Base-by-base conservation (phyloP, 2,329 filamentous ascomycete genomes). In the Leptographium wingfieldii region DNA sequence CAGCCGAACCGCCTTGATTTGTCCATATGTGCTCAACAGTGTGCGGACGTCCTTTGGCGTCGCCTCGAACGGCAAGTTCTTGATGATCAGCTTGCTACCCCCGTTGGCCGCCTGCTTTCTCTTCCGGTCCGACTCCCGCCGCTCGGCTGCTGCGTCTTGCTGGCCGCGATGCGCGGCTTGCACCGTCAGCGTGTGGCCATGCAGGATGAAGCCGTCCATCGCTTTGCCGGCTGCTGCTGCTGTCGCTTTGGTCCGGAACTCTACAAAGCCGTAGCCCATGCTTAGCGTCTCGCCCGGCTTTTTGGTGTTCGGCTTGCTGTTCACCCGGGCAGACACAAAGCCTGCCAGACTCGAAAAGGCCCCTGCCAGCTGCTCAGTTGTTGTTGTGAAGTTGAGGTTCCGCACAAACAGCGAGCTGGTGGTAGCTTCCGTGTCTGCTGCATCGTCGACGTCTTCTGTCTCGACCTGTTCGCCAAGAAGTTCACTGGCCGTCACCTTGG, bases 191-290 rank as follows among this genome's bases (percentile, higher is more conserved):
- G 88, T 86, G 73, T 99, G 91, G 25, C 85, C 87, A 64, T 96
- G 90, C n/a, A 99, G 81, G 48, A 84, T 84, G 71, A 89, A 84
- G 12, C 91, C 90, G 71, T 97, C 85, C 90, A 97, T 94, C n/a
- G 85, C 83, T 66, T 83, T 81, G 61, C 90, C 77, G 29, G 92
- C 94, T 54, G 87, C 86, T 65, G 89, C 83, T 0, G 94, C 92
- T 67, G 92, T 83, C 49, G 79, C 81, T 68, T 89, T 89, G 65
- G 81, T 86, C 61, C 80, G 82, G 74, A 97, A 99, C 68, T 96
- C 91, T 62, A 91, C 83, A 72, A 99, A 99, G 53, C 92, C 94
- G 70, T 95, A 99, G 46, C 94, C 94, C 92, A 97, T 96, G 70
- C 92, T 96, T 59, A 99, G 82, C 4, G 87, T 81, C 72, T 95